Base-by-base conservation (phyloP, 1,284 basidiomycete species). In the Leccinum fallax region DNA sequence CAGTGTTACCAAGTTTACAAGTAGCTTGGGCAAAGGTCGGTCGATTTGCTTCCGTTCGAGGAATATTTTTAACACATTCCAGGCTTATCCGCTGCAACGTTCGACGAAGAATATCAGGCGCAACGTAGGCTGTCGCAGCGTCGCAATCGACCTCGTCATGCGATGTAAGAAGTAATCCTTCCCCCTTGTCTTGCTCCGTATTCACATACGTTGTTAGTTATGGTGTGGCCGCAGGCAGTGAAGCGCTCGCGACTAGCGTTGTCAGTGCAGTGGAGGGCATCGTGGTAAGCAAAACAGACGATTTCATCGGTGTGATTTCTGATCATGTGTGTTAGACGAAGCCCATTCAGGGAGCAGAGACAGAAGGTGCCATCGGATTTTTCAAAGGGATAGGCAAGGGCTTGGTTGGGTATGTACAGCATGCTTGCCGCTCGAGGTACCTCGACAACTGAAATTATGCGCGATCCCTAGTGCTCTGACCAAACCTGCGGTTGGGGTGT, bases 321-420 rank as follows among this genome's bases (percentile, higher is more conserved):
- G 48, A 67, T 32, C 16, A 51, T 57, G 16, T 57, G 48, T 56
- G 46, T 28, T 69, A 93, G 89, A 88, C 93, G 78, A 97, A 98
- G 73, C 97, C 97, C 0, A 87, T 99, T 53, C 96, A 99, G 76
- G 97, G 97, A 5, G 97, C 97, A 1, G 97, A 99, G 74, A 85
- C 88, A 15, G 95, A 92, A 69, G 97, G 97, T 6, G 95, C 97
- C 0, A 81, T 93, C 38, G 97, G 97, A 5, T 99, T 99, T 79
- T 94, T 98, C 81, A 98, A 97, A 76, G 97, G 97, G 13, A 87
- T 99, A 32, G 97, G 97, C 15, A 98, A 97, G 76, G 97, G 97
- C 10, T 80, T 98, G 58, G 94, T 98, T 61, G 97, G 97, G 90
- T 94, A 73, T 61, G 87, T 75, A n/a, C 51, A 48, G 9, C 9